phyloP scores from a whole-genome alignment of 2,329 filamentous ascomycete genomes.

The Aplosporella prunicola region DNA sequence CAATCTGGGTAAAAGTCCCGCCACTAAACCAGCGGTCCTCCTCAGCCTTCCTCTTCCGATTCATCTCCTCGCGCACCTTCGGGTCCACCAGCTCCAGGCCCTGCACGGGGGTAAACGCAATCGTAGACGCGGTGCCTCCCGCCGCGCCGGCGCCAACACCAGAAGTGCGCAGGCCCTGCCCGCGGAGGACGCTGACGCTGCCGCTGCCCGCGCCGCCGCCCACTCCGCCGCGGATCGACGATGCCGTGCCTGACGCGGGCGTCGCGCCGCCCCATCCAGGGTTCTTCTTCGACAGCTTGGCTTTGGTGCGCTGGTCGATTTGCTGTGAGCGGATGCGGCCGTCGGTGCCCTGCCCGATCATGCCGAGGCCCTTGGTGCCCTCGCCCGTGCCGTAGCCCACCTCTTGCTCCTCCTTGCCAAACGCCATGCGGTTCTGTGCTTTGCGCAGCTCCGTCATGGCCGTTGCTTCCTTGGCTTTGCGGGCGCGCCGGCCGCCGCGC shows the following conservation, averaged over 20 bases:
- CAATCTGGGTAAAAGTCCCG: slow-evolving; percentile 90
- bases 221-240: slow-evolving; percentile 64
- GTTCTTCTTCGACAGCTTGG: slow-evolving; percentile 89
- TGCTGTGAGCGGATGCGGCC: slow-evolving; percentile 83
- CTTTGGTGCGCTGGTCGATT: slow-evolving; percentile 85
- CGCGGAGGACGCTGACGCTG: slow-evolving; percentile 60
- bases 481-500: slow-evolving; percentile 76
- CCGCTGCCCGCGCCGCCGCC: slow-evolving; percentile 55
- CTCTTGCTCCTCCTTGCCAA: slow-evolving; percentile 91
- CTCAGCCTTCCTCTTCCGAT: slow-evolving; percentile 82
- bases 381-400: slow-evolving; percentile 84
- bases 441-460: slow-evolving; percentile 96
- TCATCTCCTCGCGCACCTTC: slow-evolving; percentile 78
- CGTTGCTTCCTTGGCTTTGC: slow-evolving; percentile 92
- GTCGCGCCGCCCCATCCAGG: slow-evolving; percentile 74
- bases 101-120: slow-evolving; percentile 91
- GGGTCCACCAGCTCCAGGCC: slow-evolving; percentile 93
- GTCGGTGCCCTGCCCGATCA: slow-evolving; percentile 84
- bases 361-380: slow-evolving; percentile 77
- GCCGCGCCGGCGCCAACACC: slow-evolving; percentile 63
- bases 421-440: slow-evolving; percentile 90
- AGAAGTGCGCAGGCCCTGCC: slow-evolving; percentile 68
- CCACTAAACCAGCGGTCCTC: slow-evolving; percentile 96
- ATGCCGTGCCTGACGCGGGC: slow-evolving; percentile 50
- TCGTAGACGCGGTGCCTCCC: slow-evolving; percentile 68